Evolutionary conservation across 805 yeast genomes (phyloP), one percentile per base, ranked within the genome.

Genomic region (Scheffersomyces lignosus): DNA sequence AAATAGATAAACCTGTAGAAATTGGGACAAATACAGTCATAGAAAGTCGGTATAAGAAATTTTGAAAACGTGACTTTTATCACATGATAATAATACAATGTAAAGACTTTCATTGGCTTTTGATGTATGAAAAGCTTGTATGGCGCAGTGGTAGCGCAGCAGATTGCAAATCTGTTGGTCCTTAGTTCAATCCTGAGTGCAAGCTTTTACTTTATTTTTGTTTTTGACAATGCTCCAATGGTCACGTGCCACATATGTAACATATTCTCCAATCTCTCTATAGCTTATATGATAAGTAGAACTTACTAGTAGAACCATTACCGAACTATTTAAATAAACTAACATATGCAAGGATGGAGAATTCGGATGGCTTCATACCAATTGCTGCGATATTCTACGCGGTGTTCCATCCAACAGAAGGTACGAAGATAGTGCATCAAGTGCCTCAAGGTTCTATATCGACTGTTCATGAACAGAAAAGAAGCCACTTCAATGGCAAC

Each of bases 111-210:
- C 9, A 7, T 20, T 7, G 9, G 10, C 10, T 7, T 7, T 10
- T 7, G 10, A 7, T 20, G 29, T 12, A 14, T 6, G 29, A 14
- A n/a, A 7, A 52, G 83, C 81, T 75, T 72, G 81, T 75, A 74
- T 86, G 89, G 95, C 93, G 89, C 90, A 86, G 93, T 81, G 93
- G 95, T 85, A 86, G 91, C 90, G 95, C 93, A 84, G 89, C 87
- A 83, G 95, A 87, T 87, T 87, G 95, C 95, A 87, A 86, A 85
- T 87, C 95, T 84, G 86, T 81, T 84, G 95, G 96, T 87, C 93
- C 89, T 83, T 80, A 83, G 95, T 87, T 87, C 96, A 81, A 87
- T 63, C 81, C 96, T 83, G 95, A 83, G 87, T 76, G 81, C 83
- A 78, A 81, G 88, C 93, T 83, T 44, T 14, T n/a, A 6, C 7